Base-by-base conservation (phyloP, 225 moss, liverwort and hornwort genomes). In the Climacium dendroides region DNA sequence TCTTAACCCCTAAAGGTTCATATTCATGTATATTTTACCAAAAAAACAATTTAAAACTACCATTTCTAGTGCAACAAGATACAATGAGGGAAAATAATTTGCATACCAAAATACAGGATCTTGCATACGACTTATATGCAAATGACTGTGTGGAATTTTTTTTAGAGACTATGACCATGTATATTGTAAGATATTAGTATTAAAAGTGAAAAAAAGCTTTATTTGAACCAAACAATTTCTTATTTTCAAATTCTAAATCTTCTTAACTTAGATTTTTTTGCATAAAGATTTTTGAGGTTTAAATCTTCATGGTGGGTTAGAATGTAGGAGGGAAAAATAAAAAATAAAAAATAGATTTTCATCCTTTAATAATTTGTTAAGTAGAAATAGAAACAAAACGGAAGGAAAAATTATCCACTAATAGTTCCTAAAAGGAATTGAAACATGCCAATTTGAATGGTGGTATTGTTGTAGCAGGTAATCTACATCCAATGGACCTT, bases 241-340 rank as follows among this genome's bases (percentile, higher is more conserved):
- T 0, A 0, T 34, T 52, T 34, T 34, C 5, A 34, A 75, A 52
- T 7, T 35, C 34, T 13, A 0, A 0, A 74, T 5, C 35, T 0
- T 34, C 8, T 75, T 13, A 3, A 34, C 0, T 34, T 7, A 20
- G 0, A 52, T 20, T 7, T 34, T 34, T 50, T 74, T 20, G 32
- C 3, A 13, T 3, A 8, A 34, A 74, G 1, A 7, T 19, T 74
- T 30, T 74, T 19, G 2, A 19, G 2, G 1, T 7, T 50, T 22
- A 22, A 52, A 9, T 53, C 5, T 9, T 22, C 9, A n/a, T 9
- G 0, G 3, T 76, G 0, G 9, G 0, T 53, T 22, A 50, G 0
- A 35, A 19, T 50, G 19, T 4, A 12, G 6, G 0, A 10, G 2
- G 11, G 7, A 25, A 14, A 13, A 28, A 1, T 4, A 7, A 4